Percentiles rank a stretch among this genome's conserved stretches.
phyloP scores from a whole-genome alignment of 345 rosid genomes.

The Rubroshorea leprosula region DNA sequence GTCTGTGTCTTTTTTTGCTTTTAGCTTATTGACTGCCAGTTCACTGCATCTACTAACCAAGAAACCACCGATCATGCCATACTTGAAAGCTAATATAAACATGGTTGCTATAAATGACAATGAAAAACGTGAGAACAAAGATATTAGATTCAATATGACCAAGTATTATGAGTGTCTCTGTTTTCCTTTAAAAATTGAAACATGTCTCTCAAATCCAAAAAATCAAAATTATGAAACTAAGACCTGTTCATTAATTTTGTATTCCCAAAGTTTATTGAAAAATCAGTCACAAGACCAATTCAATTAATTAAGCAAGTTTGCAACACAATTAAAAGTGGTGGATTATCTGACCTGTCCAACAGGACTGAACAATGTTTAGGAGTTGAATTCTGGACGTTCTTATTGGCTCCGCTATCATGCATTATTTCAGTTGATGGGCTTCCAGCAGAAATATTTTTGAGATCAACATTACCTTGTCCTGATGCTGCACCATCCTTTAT shows the following conservation, averaged over 20 bases:
- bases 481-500: conserved; percentile 15
- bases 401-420: conserved; percentile 16
- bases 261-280: neutral
- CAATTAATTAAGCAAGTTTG: conserved; percentile 4
- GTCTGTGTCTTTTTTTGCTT: conserved; percentile 28
- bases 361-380: conserved; percentile 25
- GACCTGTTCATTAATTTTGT: neutral
- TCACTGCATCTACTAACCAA: conserved; percentile 22
- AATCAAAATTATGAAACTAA: neutral
- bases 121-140: neutral
- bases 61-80: neutral
- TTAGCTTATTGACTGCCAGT: conserved; percentile 18
- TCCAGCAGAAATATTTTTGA: conserved; percentile 18
- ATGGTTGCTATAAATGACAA: conserved; percentile 3
- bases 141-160: neutral
- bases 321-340: neutral
- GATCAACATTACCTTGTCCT: conserved; percentile 13
- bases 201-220: neutral
- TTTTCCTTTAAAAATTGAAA: too few species aligned
- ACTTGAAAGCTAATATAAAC: neutral
- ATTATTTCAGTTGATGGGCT: conserved; percentile 18
- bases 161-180: neutral
- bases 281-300: conserved; percentile 4
- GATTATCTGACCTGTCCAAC: conserved; percentile 36
- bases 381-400: conserved; percentile 23